A percentile compares a stretch with the other conserved stretches of the same genome.
phyloP scores from a whole-genome alignment of 1,139 yeast genomes.

The Yamadazyma buinensis region DNA sequence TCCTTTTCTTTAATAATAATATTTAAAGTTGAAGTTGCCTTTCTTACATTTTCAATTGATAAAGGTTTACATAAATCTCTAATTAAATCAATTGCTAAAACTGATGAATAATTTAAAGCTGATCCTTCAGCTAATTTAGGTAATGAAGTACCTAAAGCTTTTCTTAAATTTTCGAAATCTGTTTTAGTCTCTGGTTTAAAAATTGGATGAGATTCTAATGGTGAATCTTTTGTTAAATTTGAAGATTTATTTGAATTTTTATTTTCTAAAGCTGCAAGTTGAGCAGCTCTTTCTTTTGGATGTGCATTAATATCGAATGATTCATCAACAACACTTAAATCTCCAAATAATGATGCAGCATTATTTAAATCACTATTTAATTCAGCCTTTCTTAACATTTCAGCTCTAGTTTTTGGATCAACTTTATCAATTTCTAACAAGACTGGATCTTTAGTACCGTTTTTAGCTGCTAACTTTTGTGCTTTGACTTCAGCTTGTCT shows the following conservation, averaged over 20 bases:
- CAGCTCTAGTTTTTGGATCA: slow-evolving; percentile 66
- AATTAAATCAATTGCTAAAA: slow-evolving; percentile 78
- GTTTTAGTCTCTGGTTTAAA: slow-evolving; percentile 77
- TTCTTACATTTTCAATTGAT: slow-evolving; percentile 76
- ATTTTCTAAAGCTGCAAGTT: slow-evolving; percentile 41
- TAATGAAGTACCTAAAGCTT: slow-evolving; percentile 67
- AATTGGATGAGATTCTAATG: slow-evolving; percentile 69
- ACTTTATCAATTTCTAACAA: slow-evolving; percentile 56
- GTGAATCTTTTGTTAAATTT: slow-evolving; percentile 58
- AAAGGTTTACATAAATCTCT: slow-evolving; percentile 83
- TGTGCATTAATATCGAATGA: slow-evolving; percentile 42
- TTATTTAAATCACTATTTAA: slow-evolving; percentile 81
- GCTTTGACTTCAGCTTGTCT: slow-evolving; percentile 40
- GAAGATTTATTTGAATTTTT: slow-evolving; percentile 21
- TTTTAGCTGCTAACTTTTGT: slow-evolving; percentile 34
- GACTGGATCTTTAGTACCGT: slow-evolving; percentile 21
- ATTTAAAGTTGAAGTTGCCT: slow-evolving; percentile 79
- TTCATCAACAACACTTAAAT: slow-evolving; percentile 62
- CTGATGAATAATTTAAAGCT: slow-evolving; percentile 64
- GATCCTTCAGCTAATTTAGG: slow-evolving; percentile 62
- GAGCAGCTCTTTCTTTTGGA: slow-evolving; percentile 63
- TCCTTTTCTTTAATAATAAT: slow-evolving; percentile 83
- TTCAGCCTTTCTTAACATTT: slow-evolving; percentile 75
- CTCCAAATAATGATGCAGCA: slow-evolving; percentile 90
- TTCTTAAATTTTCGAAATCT: slow-evolving; percentile 82